Percentiles rank a stretch among this genome's conserved stretches.
These are phyloP conservation scores for Kodamaea suecica DNA, from an alignment of 1,139 yeast genomes.

Conservation along the genomic window DNA sequence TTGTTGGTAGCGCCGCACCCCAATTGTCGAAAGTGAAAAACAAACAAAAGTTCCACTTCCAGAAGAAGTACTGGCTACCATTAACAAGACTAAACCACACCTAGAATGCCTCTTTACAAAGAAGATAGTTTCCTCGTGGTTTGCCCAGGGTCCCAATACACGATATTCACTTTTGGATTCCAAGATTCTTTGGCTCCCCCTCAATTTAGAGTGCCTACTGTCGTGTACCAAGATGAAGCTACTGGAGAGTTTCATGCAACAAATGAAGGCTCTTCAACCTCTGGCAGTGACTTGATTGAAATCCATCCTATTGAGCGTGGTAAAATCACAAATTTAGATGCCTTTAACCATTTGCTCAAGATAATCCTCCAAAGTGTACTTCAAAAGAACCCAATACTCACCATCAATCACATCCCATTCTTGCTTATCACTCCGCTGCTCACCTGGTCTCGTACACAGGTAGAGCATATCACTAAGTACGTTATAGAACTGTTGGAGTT, in stretches of 20 bases:
- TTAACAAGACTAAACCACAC: too few relatives aligned
- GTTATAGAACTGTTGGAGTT: slow-evolving; percentile 72
- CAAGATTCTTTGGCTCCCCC: slow-evolving; percentile 81
- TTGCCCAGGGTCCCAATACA: slow-evolving; percentile 75
- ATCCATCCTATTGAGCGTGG: slow-evolving; percentile 66
- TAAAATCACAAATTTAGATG: slow-evolving; percentile 61
- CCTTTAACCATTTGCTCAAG: slow-evolving; percentile 66
- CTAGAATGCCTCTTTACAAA: slow-evolving; percentile 54
- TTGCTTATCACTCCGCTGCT: slow-evolving; percentile 62
- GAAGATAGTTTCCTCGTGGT: slow-evolving; percentile 63
- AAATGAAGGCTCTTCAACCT: slow-evolving; percentile 39
- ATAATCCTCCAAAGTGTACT: slow-evolving; percentile 57
- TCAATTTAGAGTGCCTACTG: slow-evolving; percentile 67
- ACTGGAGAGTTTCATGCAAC: slow-evolving; percentile 19
- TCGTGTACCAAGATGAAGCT: slow-evolving; percentile 56
- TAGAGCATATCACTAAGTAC: slow-evolving; percentile 71
- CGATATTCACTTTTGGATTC: slow-evolving; percentile 78
- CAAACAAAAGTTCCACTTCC: not conserved
- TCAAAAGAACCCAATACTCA: slow-evolving; percentile 46
- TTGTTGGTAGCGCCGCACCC: slow-evolving; percentile 3
- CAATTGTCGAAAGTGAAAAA: too few relatives aligned
- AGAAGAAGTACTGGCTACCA: too few relatives aligned
- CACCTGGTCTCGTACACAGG: slow-evolving; percentile 64
- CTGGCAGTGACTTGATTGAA: slow-evolving; percentile 35
- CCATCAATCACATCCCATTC: slow-evolving; percentile 46